Conservation (phyloP, 1,284 basidiomycete species). For the Coniophora puteana region DNA sequence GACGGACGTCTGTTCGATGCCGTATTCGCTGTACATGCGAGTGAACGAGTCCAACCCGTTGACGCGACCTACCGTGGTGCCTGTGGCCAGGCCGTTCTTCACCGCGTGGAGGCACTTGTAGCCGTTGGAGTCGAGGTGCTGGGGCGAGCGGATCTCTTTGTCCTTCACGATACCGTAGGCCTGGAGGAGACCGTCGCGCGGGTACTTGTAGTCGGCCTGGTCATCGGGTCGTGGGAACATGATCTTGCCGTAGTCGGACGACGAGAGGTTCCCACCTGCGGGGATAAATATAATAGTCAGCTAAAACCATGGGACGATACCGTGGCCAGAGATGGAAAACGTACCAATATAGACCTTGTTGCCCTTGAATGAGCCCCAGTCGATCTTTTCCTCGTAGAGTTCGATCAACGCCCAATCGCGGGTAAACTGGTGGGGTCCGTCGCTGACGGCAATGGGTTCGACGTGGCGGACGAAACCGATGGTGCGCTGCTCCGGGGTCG, state of each 20-base stretch:
- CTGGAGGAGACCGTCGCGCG: conserved; percentile 27
- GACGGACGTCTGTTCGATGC: conserved; percentile 13
- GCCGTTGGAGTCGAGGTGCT: conserved; percentile 18
- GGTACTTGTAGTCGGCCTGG: conserved; percentile 20
- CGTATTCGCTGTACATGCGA: conserved; percentile 13
- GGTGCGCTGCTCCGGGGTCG: conserved; percentile 20
- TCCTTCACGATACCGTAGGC: conserved; percentile 23
- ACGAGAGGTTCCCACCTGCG: too few relatives aligned
- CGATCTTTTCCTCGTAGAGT: conserved; percentile 25
- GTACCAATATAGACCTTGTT: conserved; percentile 18
- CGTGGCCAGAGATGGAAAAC: too few relatives aligned
- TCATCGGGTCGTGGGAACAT: conserved; percentile 19
- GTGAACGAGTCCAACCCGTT: conserved; percentile 20
- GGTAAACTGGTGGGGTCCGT: conserved; percentile 19
- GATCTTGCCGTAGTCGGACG: conserved; percentile 10
- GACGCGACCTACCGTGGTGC: conserved; percentile 27
- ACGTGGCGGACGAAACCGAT: conserved; percentile 33
- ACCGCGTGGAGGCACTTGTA: conserved; percentile 27
- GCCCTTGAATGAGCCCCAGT: conserved; percentile 15
- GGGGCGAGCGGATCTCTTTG: conserved; percentile 20
- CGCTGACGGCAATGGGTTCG: conserved; percentile 21
- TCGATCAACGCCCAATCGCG: conserved; percentile 31
- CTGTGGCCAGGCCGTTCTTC: conserved; percentile 28
- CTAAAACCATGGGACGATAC: conserved; percentile 14
- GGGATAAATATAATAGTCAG: conserved; percentile 14